These are phyloP conservation scores for Hsuehochloa calcarea DNA, from an alignment of 176 grass and related monocot species.

Conservation along the genomic window DNA sequence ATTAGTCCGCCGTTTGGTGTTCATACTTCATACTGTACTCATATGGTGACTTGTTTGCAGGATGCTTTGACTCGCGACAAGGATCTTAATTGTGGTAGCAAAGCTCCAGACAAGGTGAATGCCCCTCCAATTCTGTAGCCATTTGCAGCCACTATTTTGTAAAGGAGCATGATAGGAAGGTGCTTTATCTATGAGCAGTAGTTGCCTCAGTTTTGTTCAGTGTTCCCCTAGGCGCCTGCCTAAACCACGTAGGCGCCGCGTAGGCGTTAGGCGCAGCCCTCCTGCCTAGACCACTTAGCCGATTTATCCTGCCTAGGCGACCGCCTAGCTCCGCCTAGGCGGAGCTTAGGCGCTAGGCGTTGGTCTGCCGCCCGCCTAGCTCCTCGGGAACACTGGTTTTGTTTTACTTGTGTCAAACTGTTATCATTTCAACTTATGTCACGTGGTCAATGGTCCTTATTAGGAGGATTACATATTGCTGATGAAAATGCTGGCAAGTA, in stretches of 20 bases:
- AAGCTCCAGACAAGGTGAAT: slow-evolving; percentile 20
- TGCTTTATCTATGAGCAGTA: not conserved
- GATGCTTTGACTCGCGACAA: slow-evolving; percentile 22
- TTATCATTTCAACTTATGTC: not conserved
- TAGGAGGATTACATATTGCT: not conserved
- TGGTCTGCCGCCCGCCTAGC: too few relatives aligned
- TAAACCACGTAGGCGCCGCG: too few relatives aligned
- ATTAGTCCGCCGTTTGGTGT: not conserved
- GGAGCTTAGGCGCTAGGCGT: too few relatives aligned
- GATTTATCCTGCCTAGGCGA: too few relatives aligned
- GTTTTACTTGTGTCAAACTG: not conserved
- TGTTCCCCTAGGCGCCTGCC: too few relatives aligned
- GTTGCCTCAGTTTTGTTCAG: not conserved
- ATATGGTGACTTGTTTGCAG: slow-evolving; percentile 10
- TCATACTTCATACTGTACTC: slow-evolving; percentile 3
- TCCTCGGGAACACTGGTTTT: too few relatives aligned
- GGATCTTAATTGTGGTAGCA: not conserved
- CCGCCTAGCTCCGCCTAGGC: too few relatives aligned
- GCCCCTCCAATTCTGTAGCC: not conserved
- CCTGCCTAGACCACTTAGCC: too few relatives aligned
- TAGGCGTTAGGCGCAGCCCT: too few relatives aligned
- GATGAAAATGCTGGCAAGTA: not conserved
- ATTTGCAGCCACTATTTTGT: not conserved
- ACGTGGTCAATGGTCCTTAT: not conserved
- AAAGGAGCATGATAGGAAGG: not conserved